Base-by-base conservation (phyloP, 805 yeast species). In the Wickerhamiella qilinensis region DNA sequence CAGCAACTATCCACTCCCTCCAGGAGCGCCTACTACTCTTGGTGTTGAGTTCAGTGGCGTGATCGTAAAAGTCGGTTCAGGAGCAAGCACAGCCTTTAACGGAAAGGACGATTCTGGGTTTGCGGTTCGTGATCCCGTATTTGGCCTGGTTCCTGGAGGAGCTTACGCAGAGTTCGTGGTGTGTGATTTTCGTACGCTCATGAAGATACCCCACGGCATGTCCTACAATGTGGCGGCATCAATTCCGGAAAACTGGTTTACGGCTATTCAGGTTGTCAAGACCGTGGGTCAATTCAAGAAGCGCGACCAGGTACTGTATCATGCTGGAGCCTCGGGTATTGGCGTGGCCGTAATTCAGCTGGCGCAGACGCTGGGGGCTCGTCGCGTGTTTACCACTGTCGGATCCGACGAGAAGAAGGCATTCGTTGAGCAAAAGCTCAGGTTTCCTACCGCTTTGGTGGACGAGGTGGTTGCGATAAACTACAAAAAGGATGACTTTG, bases 41-140 rank as follows among this genome's bases (percentile, higher is more conserved):
- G 66, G 66, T 11, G 59, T 55, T 3, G 65, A 59, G 39, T 61
- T 60, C 38, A 46, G 61, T 12, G 66, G 66, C 6, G 39, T 40
- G 4, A 43, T 61, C 24, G 49, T 29, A 14, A 41, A 46, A 19
- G 30, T 47, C 9, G 40, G 41, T 4, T 24, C 25, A 6, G 38
- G 31, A 14, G 39, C 18, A 2, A 18, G 24, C 15, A 20, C 7
- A 3, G 38, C 39, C 17, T 35, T 37, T 7, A 47, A 40, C 17
- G 27, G 37, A 16, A 38, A 35, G 6, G 36, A 38, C 21, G 35
- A 39, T 8, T 33, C 40, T 15, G 40, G 38, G 4, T 55, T 54
- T 40, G 44, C 38, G 8, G 49, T 46, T 3, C 63, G 62, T 7
- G 62, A 60, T 30, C 39, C 44, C 11, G 66, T 61, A 17, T 54